Evolutionary conservation across 2,329 filamentous ascomycete genomes (phyloP).

Genomic region (Mycogone perniciosa): DNA sequence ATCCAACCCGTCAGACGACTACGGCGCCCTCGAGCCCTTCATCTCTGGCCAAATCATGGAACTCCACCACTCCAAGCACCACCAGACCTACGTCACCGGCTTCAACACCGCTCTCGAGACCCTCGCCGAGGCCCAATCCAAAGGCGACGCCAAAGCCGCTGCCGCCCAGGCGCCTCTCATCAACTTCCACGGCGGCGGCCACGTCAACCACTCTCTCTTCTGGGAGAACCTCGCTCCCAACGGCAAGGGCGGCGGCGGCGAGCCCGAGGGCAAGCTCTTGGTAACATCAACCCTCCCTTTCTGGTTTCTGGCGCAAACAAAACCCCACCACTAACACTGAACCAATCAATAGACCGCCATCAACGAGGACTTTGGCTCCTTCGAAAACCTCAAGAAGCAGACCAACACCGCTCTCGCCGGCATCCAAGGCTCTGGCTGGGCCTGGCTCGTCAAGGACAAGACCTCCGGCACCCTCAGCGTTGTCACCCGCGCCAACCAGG

Average conservation of each 20-base stretch:
- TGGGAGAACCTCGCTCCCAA: conserved; percentile 75
- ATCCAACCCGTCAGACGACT: conserved; percentile 65
- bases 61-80: conserved; percentile 90
- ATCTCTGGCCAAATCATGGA: conserved; percentile 94
- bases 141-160: conserved; percentile 51
- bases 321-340: no score
- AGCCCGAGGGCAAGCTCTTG: conserved; percentile 56
- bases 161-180: conserved; percentile 48
- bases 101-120: conserved; percentile 77
- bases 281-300: conserved; percentile 40
- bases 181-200: conserved; percentile 78
- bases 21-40: conserved; percentile 80
- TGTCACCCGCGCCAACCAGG: conserved; percentile 76
- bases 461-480: conserved; percentile 55
- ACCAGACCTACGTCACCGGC: conserved; percentile 87
- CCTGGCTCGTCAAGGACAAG: conserved; percentile 75
- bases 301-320: no score
- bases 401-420: conserved; percentile 64
- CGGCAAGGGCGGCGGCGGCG: conserved; percentile 54
- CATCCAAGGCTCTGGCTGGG: conserved; percentile 85
- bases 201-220: conserved; percentile 83
- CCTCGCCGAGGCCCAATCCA: conserved; percentile 55
- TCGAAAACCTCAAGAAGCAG: conserved; percentile 57
- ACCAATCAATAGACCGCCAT: conserved; percentile 45
- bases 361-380: conserved; percentile 59